Evolutionary conservation across 257 asterid species (phyloP).

Genomic region (Nicotiana sylvestris): DNA sequence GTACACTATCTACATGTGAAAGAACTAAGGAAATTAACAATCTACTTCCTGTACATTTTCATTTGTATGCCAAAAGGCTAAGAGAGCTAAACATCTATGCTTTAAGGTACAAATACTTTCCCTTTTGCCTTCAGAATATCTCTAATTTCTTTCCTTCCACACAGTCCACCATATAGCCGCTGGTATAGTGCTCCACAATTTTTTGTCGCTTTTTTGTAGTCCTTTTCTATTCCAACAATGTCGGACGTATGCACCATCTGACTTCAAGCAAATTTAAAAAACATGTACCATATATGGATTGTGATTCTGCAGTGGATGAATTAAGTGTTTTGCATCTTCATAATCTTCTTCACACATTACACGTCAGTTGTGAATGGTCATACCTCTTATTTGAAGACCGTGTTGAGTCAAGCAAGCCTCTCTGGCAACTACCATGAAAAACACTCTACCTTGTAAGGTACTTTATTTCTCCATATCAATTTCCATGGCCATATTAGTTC

Average conservation of each 20-base stretch:
- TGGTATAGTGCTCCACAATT: background rate
- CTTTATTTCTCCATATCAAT: background rate
- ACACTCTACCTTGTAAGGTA: background rate
- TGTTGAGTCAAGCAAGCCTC: background rate
- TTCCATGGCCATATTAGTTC: background rate
- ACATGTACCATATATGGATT: background rate
- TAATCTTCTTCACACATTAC: background rate
- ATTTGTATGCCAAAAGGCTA: background rate
- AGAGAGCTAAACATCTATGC: background rate
- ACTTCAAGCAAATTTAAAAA: background rate
- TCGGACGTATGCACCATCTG: background rate
- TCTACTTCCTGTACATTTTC: background rate
- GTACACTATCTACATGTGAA: background rate
- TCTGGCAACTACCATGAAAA: background rate
- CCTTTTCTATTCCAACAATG: background rate
- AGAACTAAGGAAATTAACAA: background rate
- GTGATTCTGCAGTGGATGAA: background rate
- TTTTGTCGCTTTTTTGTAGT: background rate
- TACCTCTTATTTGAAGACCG: background rate
- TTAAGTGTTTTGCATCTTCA: background rate
- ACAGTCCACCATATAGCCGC: background rate
- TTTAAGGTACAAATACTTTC: background rate
- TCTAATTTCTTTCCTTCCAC: background rate
- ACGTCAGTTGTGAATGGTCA: background rate
- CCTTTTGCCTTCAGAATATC: background rate